Conservation (phyloP, 345 rosid genomes). For the Balakata baccata region DNA sequence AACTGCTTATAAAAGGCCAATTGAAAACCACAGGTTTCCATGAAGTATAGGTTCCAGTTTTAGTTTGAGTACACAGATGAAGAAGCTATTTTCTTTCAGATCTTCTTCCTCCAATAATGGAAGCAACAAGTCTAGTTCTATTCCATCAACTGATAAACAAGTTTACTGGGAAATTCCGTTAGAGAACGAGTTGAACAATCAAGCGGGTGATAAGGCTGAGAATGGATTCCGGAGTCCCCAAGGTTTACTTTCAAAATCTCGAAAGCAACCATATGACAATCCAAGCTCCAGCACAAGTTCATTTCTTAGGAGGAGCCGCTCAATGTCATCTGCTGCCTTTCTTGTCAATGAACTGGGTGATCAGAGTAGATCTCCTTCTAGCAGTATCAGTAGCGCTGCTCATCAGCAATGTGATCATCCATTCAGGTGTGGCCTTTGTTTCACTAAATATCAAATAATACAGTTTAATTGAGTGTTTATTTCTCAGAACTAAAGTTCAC, state of each 20-base stretch:
- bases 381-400: slow-evolving; percentile 21
- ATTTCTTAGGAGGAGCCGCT: slow-evolving; percentile 76
- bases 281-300: slow-evolving; percentile 37
- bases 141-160: slow-evolving; percentile 44
- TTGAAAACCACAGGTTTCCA: slow-evolving; percentile 11
- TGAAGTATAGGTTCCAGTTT: slow-evolving; percentile 21
- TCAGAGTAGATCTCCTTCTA: slow-evolving; percentile 42
- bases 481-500: slow-evolving; percentile 1
- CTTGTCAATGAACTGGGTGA: slow-evolving; percentile 42
- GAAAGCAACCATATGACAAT: slow-evolving; percentile 45
- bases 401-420: slow-evolving; percentile 39
- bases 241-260: slow-evolving; percentile 42
- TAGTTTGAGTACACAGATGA: slow-evolving; percentile 45
- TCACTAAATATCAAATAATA: not conserved
- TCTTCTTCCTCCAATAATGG: slow-evolving; percentile 53
- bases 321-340: slow-evolving; percentile 68
- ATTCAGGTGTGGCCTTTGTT: slow-evolving; percentile 42
- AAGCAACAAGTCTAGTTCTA: slow-evolving; percentile 29
- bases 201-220: slow-evolving; percentile 34
- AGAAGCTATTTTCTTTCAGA: slow-evolving; percentile 80
- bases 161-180: slow-evolving; percentile 37
- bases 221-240: slow-evolving; percentile 36
- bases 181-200: slow-evolving; percentile 36
- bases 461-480: slow-evolving; percentile 10
- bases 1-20: slow-evolving; percentile 16